Conservation (phyloP, 2,329 filamentous ascomycete genomes). For the Exophiala xenobiotica region DNA sequence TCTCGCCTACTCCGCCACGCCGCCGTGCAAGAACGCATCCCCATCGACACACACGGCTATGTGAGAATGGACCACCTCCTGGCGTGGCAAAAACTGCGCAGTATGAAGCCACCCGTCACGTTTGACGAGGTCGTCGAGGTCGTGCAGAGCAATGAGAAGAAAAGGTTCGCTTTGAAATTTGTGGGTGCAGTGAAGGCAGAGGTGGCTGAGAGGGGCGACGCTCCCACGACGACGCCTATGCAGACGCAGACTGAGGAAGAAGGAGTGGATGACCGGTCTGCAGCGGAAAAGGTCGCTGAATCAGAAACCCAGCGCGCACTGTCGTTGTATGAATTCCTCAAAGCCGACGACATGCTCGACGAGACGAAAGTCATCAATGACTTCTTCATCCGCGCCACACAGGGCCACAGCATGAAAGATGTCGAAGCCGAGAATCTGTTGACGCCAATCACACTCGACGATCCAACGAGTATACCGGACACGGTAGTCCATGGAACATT, state of each 20-base stretch:
- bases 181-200: slow-evolving; percentile 33
- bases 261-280: background rate
- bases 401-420: slow-evolving; percentile 82
- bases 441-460: slow-evolving; percentile 61
- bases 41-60: slow-evolving; percentile 60
- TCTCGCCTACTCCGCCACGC: slow-evolving; percentile 60
- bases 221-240: slow-evolving; percentile 10
- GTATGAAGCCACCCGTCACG: slow-evolving; percentile 62
- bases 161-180: slow-evolving; percentile 78
- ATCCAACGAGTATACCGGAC: slow-evolving; percentile 53
- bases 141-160: slow-evolving; percentile 79
- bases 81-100: slow-evolving; percentile 60
- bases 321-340: slow-evolving; percentile 34
- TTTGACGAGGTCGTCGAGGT: slow-evolving; percentile 69
- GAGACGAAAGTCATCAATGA: slow-evolving; percentile 37
- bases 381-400: slow-evolving; percentile 90
- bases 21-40: slow-evolving; percentile 59
- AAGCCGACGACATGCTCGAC: slow-evolving; percentile 40
- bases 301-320: slow-evolving; percentile 37
- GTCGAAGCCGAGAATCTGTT: slow-evolving; percentile 70
- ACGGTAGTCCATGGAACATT: slow-evolving; percentile 86
- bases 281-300: slow-evolving; percentile 31
- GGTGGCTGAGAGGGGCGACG: slow-evolving; percentile 1
- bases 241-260: slow-evolving; percentile 25
- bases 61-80: slow-evolving; percentile 61